Percentiles rank a stretch among this genome's conserved stretches.
These are phyloP conservation scores for Malus sylvestris DNA, from an alignment of 306 rosid genomes.

Conservation along the genomic window DNA sequence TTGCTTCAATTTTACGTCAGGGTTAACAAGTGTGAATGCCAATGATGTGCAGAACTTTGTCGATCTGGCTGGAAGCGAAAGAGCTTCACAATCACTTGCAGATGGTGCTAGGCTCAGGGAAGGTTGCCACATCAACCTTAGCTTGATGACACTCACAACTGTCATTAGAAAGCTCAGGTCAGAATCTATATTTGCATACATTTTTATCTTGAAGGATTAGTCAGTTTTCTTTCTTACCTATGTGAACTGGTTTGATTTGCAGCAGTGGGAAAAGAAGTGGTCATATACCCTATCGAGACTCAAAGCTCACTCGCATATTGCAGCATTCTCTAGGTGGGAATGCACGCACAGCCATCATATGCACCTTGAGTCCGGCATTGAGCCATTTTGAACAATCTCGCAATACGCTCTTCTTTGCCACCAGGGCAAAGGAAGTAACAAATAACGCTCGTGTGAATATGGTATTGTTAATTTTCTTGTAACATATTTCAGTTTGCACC, in stretches of 20 bases:
- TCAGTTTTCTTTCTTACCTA: not conserved
- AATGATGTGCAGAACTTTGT: slow-evolving; percentile 73
- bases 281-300: slow-evolving; percentile 94
- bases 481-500: not conserved
- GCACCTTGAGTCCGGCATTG: slow-evolving; percentile 94
- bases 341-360: slow-evolving; percentile 97
- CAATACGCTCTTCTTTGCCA: slow-evolving; percentile 90
- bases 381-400: slow-evolving; percentile 94
- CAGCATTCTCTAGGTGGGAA: slow-evolving; percentile 99
- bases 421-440: slow-evolving; percentile 96
- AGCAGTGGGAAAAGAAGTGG: slow-evolving; percentile 93
- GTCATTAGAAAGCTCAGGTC: slow-evolving; percentile 98
- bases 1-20: not conserved
- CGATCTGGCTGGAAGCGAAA: slow-evolving; percentile 98
- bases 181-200: slow-evolving; percentile 16
- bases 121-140: slow-evolving; percentile 98
- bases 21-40: not conserved
- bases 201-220: not conserved
- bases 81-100: slow-evolving; percentile 94
- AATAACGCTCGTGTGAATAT: slow-evolving; percentile 94
- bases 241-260: slow-evolving; percentile 18
- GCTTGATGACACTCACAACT: slow-evolving; percentile 99
- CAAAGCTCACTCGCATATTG: slow-evolving; percentile 94
- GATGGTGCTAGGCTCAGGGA: slow-evolving; percentile 98
- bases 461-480: slow-evolving; percentile 39